A percentile compares a stretch with the other conserved stretches of the same genome.
These are phyloP conservation scores for Triangularia verruculosa DNA, from an alignment of 2,329 filamentous ascomycete species.

Conservation along the genomic window DNA sequence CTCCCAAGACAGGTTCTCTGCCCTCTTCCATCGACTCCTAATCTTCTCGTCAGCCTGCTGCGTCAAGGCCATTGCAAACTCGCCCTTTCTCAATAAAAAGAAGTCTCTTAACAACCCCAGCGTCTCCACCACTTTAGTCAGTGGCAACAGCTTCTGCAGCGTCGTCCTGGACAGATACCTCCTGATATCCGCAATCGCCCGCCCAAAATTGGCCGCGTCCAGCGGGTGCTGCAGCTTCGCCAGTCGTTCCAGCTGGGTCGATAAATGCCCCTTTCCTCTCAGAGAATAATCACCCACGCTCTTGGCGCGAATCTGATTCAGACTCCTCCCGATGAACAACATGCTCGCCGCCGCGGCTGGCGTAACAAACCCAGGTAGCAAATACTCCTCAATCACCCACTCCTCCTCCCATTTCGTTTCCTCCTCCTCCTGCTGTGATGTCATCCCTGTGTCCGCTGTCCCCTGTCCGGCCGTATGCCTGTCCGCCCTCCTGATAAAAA, in stretches of 20 bases:
- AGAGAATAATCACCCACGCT: constrained; percentile 42
- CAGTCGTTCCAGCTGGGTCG: constrained; percentile 67
- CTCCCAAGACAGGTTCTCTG: constrained; percentile 56
- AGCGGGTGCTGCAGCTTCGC: constrained; percentile 70
- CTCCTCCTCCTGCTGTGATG: neutral
- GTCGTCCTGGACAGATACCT: constrained; percentile 80
- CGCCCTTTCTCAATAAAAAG: constrained; percentile 81
- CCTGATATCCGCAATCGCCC: constrained; percentile 72
- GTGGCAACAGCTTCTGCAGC: constrained; percentile 76
- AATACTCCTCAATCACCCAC: constrained; percentile 55
- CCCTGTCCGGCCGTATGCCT: constrained; percentile 28
- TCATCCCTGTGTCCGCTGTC: constrained; percentile 17
- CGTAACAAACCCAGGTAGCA: constrained; percentile 79
- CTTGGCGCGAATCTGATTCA: constrained; percentile 74
- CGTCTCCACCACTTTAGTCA: constrained; percentile 71
- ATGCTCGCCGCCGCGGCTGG: constrained; percentile 74
- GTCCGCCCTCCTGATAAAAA: constrained; percentile 66
- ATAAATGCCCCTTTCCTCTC: constrained; percentile 58
- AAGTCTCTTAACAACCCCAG: constrained; percentile 79
- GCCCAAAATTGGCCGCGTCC: constrained; percentile 66
- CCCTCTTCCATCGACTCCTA: constrained; percentile 66
- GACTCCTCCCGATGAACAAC: constrained; percentile 83
- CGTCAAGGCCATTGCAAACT: constrained; percentile 86
- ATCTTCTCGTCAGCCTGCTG: constrained; percentile 80
- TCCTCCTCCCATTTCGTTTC: constrained; percentile 37